Conservation (phyloP, 208 protist species). For the Naegleria fowleri region DNA sequence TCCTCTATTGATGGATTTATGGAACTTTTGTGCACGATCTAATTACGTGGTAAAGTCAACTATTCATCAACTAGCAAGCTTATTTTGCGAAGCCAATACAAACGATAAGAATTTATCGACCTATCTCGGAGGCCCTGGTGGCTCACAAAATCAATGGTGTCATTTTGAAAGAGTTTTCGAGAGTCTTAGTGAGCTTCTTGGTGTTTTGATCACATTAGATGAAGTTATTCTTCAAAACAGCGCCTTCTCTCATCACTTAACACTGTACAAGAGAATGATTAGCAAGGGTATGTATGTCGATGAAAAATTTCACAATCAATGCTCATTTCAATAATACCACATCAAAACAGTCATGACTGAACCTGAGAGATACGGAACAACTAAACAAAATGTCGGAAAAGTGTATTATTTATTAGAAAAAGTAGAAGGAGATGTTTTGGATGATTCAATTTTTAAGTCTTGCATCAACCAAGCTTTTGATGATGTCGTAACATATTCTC, state of each 20-base stretch:
- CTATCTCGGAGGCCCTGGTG: neutral
- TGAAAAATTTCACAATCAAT: neutral
- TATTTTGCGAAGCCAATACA: neutral
- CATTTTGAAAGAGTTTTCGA: conserved; percentile 17
- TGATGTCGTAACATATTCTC: neutral
- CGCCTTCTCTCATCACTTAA: neutral
- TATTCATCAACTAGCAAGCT: conserved; percentile 56
- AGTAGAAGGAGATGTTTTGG: conserved; percentile 18
- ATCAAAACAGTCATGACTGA: neutral
- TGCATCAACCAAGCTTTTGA: neutral
- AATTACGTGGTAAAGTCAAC: conserved; percentile 59
- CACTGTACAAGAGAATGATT: conserved; percentile 16
- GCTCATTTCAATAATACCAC: neutral
- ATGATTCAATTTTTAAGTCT: conserved; percentile 14
- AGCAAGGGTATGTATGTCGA: neutral
- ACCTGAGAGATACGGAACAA: conserved; percentile 19
- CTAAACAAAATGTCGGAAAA: neutral
- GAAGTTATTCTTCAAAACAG: conserved; percentile 22
- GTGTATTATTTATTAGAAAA: conserved; percentile 18
- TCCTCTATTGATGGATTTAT: conserved; percentile 64
- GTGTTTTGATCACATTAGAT: conserved; percentile 19
- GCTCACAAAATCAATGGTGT: neutral
- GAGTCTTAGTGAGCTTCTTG: neutral
- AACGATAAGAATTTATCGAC: neutral
- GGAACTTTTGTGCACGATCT: conserved; percentile 61